Base-by-base conservation (phyloP, 306 rosid species). In the Arachis hypogaea region DNA sequence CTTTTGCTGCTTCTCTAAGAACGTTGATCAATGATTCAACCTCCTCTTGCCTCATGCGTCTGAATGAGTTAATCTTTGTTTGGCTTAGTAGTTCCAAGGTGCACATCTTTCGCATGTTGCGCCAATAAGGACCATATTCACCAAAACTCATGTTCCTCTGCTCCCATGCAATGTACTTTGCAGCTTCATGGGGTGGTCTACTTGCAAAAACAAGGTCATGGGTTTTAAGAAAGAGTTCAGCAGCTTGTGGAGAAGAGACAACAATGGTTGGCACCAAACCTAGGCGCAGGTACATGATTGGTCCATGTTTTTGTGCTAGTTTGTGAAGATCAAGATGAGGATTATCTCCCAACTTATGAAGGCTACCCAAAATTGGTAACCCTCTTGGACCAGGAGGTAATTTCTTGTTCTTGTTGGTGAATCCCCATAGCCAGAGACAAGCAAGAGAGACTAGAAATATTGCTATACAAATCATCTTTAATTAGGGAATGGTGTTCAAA, bases 311-410 rank as follows among this genome's bases (percentile, higher is more conserved):
- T 70, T 85, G 80, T 3, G 95, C 68, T 47, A 91, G 80, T 38
- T 28, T 4, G 51, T 78, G 85, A 5, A 89, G 69, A 47, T 84
- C 89, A 47, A 55, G 72, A 29, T 91, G 88, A 38, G 91, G 91
- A 12, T 79, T 41, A 67, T 78, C 43, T 0, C 95, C 95, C n/a
- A 89, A 41, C 79, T 62, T 51, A 33, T 70, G 91, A 52, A 91
- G 85, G 77, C 80, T 78, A 4, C 95, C 93, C 18, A 91, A 30
- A 72, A 91, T 63, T 1, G 93, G 95, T 2, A 85, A 71, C 18
- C 97, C 95, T 65, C 12, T 89, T 1, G 95, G 95, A 77, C 97
- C 95, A 2, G 91, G 93, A 55, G 97, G 95, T 59, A 87, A 69
- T 38, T 38, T 82, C 18, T 60, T 85, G 12, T 46, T 16, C 14